Evolutionary conservation across 345 rosid genomes (phyloP).

Genomic region (Populus tremula): DNA sequence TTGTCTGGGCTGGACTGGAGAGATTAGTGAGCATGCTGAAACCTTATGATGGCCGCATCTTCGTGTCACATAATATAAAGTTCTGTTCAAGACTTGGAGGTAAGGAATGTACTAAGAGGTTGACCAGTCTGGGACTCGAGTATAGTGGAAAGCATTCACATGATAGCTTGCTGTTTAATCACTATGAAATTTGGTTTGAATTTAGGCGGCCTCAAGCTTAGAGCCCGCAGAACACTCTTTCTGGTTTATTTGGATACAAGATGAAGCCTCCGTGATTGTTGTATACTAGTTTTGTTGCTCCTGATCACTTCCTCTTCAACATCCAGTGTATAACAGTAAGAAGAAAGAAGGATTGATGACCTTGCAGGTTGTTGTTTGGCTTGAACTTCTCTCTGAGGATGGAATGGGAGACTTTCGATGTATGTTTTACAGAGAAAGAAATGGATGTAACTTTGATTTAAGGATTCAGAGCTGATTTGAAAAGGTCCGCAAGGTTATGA

Average conservation of each 20-base stretch:
- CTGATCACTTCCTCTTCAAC: neutral
- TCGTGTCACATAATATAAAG: slow-evolving; percentile 89
- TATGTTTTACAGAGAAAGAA: neutral
- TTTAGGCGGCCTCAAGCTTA: slow-evolving; percentile 58
- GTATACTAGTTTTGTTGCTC: neutral
- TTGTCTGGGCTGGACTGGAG: slow-evolving; percentile 91
- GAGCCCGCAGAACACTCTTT: neutral
- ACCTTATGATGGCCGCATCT: slow-evolving; percentile 78
- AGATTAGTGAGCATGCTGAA: slow-evolving; percentile 63
- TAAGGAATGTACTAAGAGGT: slow-evolving; percentile 69
- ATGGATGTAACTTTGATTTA: neutral
- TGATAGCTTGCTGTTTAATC: slow-evolving; percentile 90
- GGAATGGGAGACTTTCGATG: neutral
- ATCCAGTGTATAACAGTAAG: neutral
- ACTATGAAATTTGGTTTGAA: slow-evolving; percentile 93
- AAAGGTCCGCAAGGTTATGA: neutral
- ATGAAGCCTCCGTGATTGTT: neutral
- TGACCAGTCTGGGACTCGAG: slow-evolving; percentile 71
- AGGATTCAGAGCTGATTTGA: neutral
- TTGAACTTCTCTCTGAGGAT: neutral
- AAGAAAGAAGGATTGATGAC: neutral
- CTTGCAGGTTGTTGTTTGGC: neutral
- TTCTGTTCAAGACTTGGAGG: slow-evolving; percentile 83
- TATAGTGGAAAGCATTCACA: slow-evolving; percentile 72
- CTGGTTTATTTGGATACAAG: slow-evolving; percentile 7